phyloP scores from a whole-genome alignment of 177 flowering plant species.

The Tripterygium wilfordii region DNA sequence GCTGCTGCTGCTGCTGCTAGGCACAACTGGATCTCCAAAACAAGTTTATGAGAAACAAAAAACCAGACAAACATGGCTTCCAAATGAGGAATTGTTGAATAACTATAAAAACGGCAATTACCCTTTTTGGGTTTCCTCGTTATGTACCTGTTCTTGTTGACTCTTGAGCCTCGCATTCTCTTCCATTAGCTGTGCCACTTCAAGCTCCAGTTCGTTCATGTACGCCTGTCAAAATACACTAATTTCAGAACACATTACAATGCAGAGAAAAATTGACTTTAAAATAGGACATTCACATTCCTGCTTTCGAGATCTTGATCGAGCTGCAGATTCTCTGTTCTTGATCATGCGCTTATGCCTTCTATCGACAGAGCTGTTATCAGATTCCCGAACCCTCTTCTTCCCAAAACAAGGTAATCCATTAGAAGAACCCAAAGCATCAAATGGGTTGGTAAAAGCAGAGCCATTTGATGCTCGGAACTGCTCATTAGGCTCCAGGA shows the following conservation, averaged over 20 bases:
- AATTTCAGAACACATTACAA: not conserved
- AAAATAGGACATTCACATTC: conserved; percentile 13
- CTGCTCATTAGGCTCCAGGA: conserved; percentile 25
- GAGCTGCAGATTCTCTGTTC: conserved; percentile 58
- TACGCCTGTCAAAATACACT: conserved; percentile 31
- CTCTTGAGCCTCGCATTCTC: conserved; percentile 39
- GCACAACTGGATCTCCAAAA: conserved; percentile 21
- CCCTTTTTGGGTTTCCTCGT: too few relatives aligned
- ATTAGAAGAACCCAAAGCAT: conserved; percentile 18
- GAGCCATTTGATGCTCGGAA: conserved; percentile 8
- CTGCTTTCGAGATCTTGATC: conserved; percentile 56
- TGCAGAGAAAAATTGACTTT: not conserved
- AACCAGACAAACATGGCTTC: too few relatives aligned
- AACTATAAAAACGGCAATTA: too few relatives aligned
- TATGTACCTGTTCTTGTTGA: conserved; percentile 30
- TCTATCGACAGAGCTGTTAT: conserved; percentile 19
- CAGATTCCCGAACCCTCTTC: conserved; percentile 17
- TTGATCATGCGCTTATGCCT: conserved; percentile 50
- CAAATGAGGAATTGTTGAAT: too few relatives aligned
- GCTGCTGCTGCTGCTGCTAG: conserved; percentile 35
- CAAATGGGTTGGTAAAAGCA: conserved; percentile 19
- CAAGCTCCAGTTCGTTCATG: conserved; percentile 39
- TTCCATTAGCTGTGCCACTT: conserved; percentile 26
- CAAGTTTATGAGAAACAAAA: not conserved
- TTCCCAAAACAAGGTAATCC: conserved; percentile 20